phyloP scores from a whole-genome alignment of 208 protist species.

The Acanthamoeba pearcei region DNA sequence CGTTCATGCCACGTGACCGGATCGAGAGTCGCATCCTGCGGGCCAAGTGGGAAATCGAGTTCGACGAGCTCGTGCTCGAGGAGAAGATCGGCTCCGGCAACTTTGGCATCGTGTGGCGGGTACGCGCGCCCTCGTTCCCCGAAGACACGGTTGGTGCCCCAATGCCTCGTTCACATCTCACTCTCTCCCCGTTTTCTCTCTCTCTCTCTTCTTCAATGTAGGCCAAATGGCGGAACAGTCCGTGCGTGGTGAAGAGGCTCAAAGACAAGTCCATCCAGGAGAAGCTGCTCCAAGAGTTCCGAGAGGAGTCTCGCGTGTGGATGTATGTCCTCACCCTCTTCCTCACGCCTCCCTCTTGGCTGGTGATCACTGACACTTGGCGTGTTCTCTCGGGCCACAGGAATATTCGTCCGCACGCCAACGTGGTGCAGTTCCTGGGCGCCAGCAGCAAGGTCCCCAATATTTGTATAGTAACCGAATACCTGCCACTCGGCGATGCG shows the following conservation, averaged over 20 bases:
- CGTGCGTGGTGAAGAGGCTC: conserved; percentile 55
- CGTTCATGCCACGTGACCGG: conserved; percentile 25
- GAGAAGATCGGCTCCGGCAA: conserved; percentile 72
- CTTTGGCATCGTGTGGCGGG: conserved; percentile 70
- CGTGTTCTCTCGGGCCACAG: background rate
- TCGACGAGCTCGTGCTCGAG: conserved; percentile 59
- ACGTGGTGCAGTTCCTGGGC: conserved; percentile 70
- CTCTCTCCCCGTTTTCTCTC: background rate
- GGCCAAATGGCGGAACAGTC: conserved; percentile 63
- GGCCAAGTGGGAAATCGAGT: conserved; percentile 72
- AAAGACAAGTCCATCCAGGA: conserved; percentile 39
- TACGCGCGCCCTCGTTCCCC: background rate
- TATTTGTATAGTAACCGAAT: conserved; percentile 73
- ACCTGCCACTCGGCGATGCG: conserved; percentile 55
- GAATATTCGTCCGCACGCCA: conserved; percentile 70
- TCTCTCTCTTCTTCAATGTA: background rate
- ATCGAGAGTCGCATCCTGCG: conserved; percentile 56
- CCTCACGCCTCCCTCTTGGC: background rate
- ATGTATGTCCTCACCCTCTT: background rate
- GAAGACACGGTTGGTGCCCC: too few species aligned
- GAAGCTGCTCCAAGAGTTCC: conserved; percentile 26
- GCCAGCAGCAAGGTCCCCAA: conserved; percentile 26
- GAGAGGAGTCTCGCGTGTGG: conserved; percentile 59
- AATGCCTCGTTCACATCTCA: too few species aligned
- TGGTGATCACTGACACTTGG: too few species aligned